A percentile compares a stretch with the other conserved stretches of the same genome.
Evolutionary conservation across 2,329 filamentous ascomycete genomes (phyloP).

Genomic region (Curvularia sp.): DNA sequence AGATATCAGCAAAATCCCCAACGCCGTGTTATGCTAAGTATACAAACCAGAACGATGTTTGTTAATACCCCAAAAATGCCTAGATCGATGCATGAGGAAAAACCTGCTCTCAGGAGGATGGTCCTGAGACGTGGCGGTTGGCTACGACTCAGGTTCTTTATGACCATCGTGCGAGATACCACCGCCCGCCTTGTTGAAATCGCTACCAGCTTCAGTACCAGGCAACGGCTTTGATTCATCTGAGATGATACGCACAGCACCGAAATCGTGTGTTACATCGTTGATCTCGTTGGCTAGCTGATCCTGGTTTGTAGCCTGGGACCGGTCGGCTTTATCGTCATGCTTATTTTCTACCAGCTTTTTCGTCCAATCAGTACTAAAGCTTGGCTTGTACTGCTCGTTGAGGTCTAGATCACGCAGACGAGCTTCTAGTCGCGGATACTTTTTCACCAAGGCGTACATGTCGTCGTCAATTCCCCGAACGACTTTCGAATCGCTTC

Average conservation of each 20-base stretch:
- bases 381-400: constrained; percentile 16
- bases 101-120: too few relatives aligned
- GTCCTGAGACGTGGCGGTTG: too few relatives aligned
- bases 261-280: background rate
- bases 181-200: background rate
- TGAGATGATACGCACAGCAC: background rate
- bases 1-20: background rate
- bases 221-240: background rate
- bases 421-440: constrained; percentile 16
- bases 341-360: background rate
- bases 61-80: background rate
- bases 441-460: constrained; percentile 12
- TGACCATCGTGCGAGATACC: background rate
- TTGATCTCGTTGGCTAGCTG: background rate
- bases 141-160: background rate
- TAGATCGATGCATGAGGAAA: background rate
- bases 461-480: constrained; percentile 8
- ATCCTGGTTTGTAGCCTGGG: background rate
- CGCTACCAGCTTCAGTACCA: background rate
- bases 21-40: background rate
- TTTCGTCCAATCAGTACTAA: constrained; percentile 18
- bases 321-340: background rate
- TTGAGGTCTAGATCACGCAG: constrained; percentile 20
- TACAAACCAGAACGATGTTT: background rate
- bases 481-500: background rate